Base-by-base conservation (phyloP, 2,329 filamentous ascomycete species). In the Alternaria panax region DNA sequence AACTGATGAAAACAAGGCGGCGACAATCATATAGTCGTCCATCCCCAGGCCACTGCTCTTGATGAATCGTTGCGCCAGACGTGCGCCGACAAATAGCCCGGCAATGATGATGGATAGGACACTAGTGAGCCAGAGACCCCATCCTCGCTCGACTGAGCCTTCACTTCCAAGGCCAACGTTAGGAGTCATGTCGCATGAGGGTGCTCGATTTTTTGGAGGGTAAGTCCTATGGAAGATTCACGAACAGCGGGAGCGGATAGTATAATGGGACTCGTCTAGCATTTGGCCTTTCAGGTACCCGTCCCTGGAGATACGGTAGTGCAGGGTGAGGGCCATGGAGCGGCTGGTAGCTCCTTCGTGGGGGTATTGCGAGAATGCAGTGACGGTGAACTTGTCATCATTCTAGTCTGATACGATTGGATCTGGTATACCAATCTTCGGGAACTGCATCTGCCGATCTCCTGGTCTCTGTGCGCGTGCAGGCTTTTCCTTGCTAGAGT, bases 11-110 rank as follows among this genome's bases (percentile, higher is more conserved):
- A 65, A 28, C 36, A 70, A 52, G 25, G 69, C 63, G 9, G 60
- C 63, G 7, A 71, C 58, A n/a, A 71, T 70, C 61, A 66, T 64
- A 36, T 69, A 69, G 48, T 71, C 67, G 41, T 71, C 67, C 48
- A 63, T 32, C 20, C 67, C 69, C 1, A 70, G n/a, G 4, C 67
- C 63, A 25, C 52, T 65, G 22, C 57, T 59, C 55, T 65, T 70
- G 42, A 62, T 42, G 9, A 59, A 38, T 28, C 69, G 58, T 41
- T 71, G 67, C 12, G 54, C 20, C 30, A 71, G 41, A 51, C 69
- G 54, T 27, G 64, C 67, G 18, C 34, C 45, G 2, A 71, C 64
- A 40, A 70, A 71, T 3, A 66, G 27, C 7, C 60, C 60, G 28
- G 67, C 63, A 3, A 70, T 51, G 1, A 65, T 42, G 16, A 71